Conservation (phyloP, 78 protist species). For the Chrysochromulina parva region DNA sequence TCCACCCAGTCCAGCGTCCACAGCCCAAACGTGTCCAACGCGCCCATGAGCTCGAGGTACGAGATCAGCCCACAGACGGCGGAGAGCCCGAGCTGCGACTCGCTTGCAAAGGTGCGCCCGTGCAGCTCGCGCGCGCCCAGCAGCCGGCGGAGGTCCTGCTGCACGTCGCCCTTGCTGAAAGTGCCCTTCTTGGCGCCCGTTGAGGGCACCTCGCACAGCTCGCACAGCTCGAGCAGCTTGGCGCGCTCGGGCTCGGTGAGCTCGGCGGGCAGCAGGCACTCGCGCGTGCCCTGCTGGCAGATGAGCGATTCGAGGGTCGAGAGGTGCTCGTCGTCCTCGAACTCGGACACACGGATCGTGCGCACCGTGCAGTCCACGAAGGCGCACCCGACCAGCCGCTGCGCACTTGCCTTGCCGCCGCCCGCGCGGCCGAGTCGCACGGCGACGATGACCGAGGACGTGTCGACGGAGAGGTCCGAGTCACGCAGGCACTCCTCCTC, state of each 20-base stretch:
- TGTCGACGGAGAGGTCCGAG: not conserved
- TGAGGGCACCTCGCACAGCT: not conserved
- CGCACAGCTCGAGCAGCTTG: not conserved
- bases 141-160: conserved; percentile 42
- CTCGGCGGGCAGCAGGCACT: conserved; percentile 42
- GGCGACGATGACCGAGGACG: conserved; percentile 37
- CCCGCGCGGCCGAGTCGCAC: conserved; percentile 3
- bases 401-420: not conserved
- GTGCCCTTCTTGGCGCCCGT: no score
- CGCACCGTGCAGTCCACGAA: not conserved
- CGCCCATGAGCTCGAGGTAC: conserved; percentile 68
- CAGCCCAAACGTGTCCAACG: conserved; percentile 46
- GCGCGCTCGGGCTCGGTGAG: not conserved
- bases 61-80: conserved; percentile 51
- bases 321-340: conserved; percentile 66
- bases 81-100: conserved; percentile 54
- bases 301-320: conserved; percentile 46
- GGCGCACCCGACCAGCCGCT: conserved; percentile 5
- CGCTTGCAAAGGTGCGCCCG: not conserved
- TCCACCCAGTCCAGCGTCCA: not conserved
- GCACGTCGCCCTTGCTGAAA: no score
- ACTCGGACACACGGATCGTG: conserved; percentile 35
- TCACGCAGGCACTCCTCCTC: conserved; percentile 44
- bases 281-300: conserved; percentile 58
- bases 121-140: conserved; percentile 39